Evolutionary conservation across 371 early-diverging fungal species (phyloP), one percentile per base, ranked within the genome.

Genomic region (Dentiscutata heterogama): DNA sequence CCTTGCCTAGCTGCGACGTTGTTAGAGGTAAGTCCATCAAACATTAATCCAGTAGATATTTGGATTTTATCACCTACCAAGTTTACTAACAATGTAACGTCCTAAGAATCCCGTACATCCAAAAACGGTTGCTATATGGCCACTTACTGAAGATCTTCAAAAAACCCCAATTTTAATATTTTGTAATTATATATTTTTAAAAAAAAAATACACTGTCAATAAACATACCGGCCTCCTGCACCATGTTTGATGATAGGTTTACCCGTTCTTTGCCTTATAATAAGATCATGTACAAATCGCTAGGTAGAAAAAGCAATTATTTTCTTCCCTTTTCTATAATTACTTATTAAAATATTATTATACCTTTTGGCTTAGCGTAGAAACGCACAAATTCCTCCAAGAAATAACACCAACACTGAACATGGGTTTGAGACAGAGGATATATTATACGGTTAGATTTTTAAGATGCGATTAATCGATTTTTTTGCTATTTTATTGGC

Each of bases 41-140:
- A 35, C 78, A 42, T 35, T 10, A 53, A 56, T 73, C 16, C 2
- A 18, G 10, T 53, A 67, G 18, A 61, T 76, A 64, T 46, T 20
- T 58, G 2, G 13, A 2, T 20, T 58, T 58, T 58, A 58, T 58
- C 58, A 54, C 82, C 78, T 90, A 95, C 96, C 96, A 63, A 98
- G 92, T 83, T 94, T 94, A 86, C 94, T 93, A 61, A 98, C 96
- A 65, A 99, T 88, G 84, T 98, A 98, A 68, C 98, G 94, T 73
- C 98, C 98, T 42, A 98, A 90, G 88, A 97, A 98, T 65, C 99
- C 99, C 63, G 96, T 97, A 88, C 94, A 94, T 42, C 99, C 99
- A 87, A 98, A 97, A 20, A 98, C 98, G 29, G 99, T 99, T 54
- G 95, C 96, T 54, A 93, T 92, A 84, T 96, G 95, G 25, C 98